Conservation (phyloP, 179 eudicot species). For the Silene noctiflora region DNA sequence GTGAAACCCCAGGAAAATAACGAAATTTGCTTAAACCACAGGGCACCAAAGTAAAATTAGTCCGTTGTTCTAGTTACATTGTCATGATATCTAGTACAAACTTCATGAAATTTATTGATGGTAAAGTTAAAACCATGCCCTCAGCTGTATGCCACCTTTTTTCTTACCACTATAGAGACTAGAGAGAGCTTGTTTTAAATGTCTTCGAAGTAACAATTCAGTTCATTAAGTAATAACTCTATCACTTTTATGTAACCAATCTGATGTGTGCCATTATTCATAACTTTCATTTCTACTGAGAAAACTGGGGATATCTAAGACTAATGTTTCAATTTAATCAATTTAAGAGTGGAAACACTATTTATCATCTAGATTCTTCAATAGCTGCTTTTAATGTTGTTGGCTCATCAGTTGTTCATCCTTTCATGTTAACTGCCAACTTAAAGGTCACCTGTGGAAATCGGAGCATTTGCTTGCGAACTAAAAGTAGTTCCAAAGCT, state of each 20-base stretch:
- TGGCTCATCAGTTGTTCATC: conserved; percentile 5
- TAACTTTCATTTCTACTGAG: neutral
- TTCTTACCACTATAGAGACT: neutral
- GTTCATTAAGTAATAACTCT: neutral
- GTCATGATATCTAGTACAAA: neutral
- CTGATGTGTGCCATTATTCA: neutral
- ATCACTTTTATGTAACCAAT: neutral
- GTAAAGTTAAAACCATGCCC: neutral
- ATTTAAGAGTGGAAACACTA: neutral
- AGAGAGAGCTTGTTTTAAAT: neutral
- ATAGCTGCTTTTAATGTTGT: neutral
- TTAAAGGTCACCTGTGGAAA: conserved; percentile 76
- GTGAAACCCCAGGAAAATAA: neutral
- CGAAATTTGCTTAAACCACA: neutral
- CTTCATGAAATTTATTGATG: neutral
- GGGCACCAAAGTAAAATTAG: neutral
- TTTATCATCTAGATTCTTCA: neutral
- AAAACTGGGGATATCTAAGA: neutral
- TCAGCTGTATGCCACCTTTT: neutral
- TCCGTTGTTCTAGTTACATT: neutral
- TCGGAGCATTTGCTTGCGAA: conserved; percentile 70
- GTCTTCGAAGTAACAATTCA: neutral
- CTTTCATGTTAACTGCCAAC: conserved; percentile 15
- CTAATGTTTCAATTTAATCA: neutral
- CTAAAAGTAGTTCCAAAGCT: conserved; percentile 57